Percentiles rank a stretch among this genome's conserved stretches.
These are phyloP conservation scores for Noccaea bulbosa DNA, from an alignment of 345 rosid species.

Conservation along the genomic window DNA sequence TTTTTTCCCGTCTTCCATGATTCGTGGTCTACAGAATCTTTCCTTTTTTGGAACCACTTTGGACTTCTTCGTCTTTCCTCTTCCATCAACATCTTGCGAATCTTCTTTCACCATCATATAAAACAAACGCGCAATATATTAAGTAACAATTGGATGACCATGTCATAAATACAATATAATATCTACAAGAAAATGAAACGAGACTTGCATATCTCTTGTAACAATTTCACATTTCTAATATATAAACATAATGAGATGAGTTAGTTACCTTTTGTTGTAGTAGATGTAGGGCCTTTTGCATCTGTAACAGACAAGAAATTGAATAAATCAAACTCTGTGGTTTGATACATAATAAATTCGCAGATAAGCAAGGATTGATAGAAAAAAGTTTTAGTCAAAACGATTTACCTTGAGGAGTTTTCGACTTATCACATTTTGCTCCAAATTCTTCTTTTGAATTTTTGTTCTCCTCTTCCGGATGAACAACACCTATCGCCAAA, in stretches of 20 bases:
- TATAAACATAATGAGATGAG: too few relatives aligned
- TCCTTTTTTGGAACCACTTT: neutral
- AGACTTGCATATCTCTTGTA: too few relatives aligned
- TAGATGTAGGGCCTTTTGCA: neutral
- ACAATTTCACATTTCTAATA: too few relatives aligned
- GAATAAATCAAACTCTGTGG: neutral
- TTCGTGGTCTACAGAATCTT: constrained; percentile 27
- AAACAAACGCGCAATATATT: neutral
- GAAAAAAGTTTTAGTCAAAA: neutral
- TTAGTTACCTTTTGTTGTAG: too few relatives aligned
- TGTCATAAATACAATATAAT: too few relatives aligned
- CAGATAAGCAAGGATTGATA: neutral
- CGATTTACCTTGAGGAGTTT: constrained; percentile 10
- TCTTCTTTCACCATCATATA: constrained; percentile 5
- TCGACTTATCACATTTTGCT: neutral
- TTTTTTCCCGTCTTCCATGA: constrained; percentile 29
- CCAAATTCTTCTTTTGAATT: neutral
- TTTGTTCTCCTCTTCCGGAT: neutral
- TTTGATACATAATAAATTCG: neutral
- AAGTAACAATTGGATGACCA: neutral
- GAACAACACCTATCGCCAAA: neutral
- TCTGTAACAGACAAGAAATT: neutral
- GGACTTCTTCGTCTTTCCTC: neutral
- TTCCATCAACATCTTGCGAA: neutral
- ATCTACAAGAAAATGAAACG: too few relatives aligned